Evolutionary conservation across 2,329 filamentous ascomycete genomes (phyloP).

Genomic region (Ploettnerulaceae sp.): DNA sequence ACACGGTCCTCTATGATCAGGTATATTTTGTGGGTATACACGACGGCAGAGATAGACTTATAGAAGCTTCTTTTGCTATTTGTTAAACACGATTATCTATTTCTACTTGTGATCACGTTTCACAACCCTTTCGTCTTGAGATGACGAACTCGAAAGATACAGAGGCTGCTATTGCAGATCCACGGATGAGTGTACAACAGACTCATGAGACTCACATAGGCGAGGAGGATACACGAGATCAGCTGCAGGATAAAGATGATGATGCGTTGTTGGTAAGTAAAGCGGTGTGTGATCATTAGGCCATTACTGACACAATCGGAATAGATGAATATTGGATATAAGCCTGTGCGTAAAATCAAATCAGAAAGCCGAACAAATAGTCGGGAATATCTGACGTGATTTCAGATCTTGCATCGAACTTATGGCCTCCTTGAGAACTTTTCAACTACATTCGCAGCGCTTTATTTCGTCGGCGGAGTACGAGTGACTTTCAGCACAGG

Average conservation of each 20-base stretch:
- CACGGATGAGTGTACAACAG: background rate
- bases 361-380: conserved; percentile 24
- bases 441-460: conserved; percentile 53
- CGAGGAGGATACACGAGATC: background rate
- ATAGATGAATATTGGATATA: conserved; percentile 48
- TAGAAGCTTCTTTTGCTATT: background rate
- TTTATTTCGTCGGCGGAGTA: conserved; percentile 57
- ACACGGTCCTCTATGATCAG: background rate
- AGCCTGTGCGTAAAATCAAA: too few relatives aligned
- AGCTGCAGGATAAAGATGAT: background rate
- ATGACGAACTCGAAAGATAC: background rate
- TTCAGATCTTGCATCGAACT: conserved; percentile 43
- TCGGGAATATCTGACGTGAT: conserved; percentile 1
- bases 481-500: conserved; percentile 58
- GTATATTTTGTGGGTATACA: too few relatives aligned
- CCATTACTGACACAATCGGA: background rate
- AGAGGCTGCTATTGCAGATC: background rate
- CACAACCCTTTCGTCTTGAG: background rate
- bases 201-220: background rate
- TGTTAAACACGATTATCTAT: background rate
- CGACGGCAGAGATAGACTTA: too few relatives aligned
- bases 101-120: background rate
- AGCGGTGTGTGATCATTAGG: background rate
- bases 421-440: conserved; percentile 56
- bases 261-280: background rate